phyloP scores from a whole-genome alignment of 345 rosid genomes.

The Melastoma malabathricum region DNA sequence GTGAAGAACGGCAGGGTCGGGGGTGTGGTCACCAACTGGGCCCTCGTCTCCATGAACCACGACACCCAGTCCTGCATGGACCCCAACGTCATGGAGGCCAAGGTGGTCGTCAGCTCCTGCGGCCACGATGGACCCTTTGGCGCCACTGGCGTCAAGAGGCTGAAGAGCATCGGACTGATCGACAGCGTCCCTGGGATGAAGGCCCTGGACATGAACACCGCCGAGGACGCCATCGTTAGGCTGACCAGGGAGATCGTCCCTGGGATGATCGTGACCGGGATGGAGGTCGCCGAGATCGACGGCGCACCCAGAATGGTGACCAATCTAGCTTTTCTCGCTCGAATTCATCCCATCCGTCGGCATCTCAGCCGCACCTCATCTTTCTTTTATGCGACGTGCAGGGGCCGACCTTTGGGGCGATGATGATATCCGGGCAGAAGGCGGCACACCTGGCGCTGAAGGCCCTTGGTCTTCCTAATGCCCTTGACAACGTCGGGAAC shows the following conservation, averaged over 20 bases:
- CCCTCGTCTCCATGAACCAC: constrained; percentile 78
- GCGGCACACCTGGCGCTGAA: constrained; percentile 79
- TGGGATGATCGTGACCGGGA: constrained; percentile 83
- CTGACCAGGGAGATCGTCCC: constrained; percentile 75
- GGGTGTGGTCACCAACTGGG: constrained; percentile 84
- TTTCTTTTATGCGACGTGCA: no score
- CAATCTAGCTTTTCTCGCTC: no score
- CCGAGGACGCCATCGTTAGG: constrained; percentile 80
- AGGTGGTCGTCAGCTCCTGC: constrained; percentile 79
- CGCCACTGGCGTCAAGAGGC: constrained; percentile 70
- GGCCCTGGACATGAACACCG: constrained; percentile 76
- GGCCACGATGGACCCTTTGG: constrained; percentile 76
- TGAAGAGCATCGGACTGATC: constrained; percentile 78
- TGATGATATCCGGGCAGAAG: constrained; percentile 92
- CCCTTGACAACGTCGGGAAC: constrained; percentile 43
- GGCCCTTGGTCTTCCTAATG: constrained; percentile 52
- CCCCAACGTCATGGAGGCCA: constrained; percentile 90
- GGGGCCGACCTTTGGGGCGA: constrained; percentile 94
- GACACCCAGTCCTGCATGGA: constrained; percentile 83
- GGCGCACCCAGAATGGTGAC: constrained; percentile 87
- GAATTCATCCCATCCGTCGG: no score
- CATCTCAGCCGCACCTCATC: no score
- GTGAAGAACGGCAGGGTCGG: constrained; percentile 53
- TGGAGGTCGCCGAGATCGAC: constrained; percentile 93
- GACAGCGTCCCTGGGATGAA: constrained; percentile 73